These are phyloP conservation scores for Lachnellula occidentalis DNA, from an alignment of 2,329 filamentous ascomycete genomes.

Conservation along the genomic window DNA sequence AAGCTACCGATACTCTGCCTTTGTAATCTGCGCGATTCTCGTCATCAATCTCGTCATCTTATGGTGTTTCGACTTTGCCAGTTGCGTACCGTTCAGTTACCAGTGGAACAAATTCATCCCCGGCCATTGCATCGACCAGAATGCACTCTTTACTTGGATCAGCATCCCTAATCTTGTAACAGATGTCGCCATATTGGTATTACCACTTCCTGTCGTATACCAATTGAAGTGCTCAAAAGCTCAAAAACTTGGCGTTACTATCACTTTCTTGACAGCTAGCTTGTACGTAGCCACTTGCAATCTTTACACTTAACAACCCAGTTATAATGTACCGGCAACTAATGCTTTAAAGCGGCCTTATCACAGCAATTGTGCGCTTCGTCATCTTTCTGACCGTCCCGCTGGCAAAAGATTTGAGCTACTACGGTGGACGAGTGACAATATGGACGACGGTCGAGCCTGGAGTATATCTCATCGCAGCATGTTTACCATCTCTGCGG, in stretches of 20 bases:
- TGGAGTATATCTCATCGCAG: neutral
- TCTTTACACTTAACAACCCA: too few relatives aligned
- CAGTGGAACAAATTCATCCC: constrained; percentile 1
- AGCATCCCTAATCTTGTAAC: constrained; percentile 2
- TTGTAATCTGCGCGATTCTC: neutral
- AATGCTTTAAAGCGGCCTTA: neutral
- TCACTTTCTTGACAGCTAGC: constrained; percentile 2
- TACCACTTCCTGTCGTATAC: constrained; percentile 6
- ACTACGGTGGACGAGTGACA: neutral
- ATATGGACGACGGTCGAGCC: neutral
- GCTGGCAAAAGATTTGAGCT: neutral
- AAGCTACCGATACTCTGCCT: neutral
- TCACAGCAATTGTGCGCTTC: constrained; percentile 6
- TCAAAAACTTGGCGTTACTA: constrained; percentile 1
- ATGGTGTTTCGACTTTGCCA: neutral
- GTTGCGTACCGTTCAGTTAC: neutral
- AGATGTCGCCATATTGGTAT: constrained; percentile 2
- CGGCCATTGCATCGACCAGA: neutral
- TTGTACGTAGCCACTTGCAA: constrained; percentile 8
- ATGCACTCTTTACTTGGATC: neutral
- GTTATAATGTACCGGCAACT: too few relatives aligned
- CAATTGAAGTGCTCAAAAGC: neutral
- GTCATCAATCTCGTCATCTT: neutral
- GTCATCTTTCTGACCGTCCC: neutral
- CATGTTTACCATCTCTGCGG: neutral